Evolutionary conservation across 2,329 filamentous ascomycete genomes (phyloP).

Genomic region (Colletotrichum limetticola): DNA sequence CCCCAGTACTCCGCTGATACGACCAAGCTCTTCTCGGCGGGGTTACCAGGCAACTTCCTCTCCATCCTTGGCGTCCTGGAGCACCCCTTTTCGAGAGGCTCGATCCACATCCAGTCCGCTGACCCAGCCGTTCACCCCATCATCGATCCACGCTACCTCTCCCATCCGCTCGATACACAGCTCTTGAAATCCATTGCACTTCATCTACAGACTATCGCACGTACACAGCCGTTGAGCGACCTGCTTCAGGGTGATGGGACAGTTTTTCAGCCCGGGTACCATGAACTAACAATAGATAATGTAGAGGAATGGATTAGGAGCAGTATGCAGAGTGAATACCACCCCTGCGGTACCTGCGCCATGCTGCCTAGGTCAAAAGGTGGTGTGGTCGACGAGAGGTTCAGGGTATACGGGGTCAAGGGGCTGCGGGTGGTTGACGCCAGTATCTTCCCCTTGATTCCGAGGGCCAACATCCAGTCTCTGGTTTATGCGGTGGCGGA

Average conservation of each 20-base stretch:
- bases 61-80: constrained; percentile 28
- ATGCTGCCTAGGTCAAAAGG: constrained; percentile 35
- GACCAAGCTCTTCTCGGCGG: constrained; percentile 24
- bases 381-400: constrained; percentile 45
- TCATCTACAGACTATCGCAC: constrained; percentile 17
- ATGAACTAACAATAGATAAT: constrained; percentile 9
- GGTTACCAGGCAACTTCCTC: constrained; percentile 12
- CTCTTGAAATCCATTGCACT: constrained; percentile 21
- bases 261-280: constrained; percentile 24
- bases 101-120: constrained; percentile 26
- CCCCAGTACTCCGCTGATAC: constrained; percentile 30
- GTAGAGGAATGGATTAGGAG: constrained; percentile 21
- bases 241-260: constrained; percentile 19
- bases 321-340: constrained; percentile 31
- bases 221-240: constrained; percentile 20
- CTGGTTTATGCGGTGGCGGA: constrained; percentile 50
- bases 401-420: constrained; percentile 44
- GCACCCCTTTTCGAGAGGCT: constrained; percentile 29
- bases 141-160: constrained; percentile 30
- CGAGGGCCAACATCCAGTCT: constrained; percentile 44
- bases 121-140: constrained; percentile 3
- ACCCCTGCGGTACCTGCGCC: constrained; percentile 29
- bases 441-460: constrained; percentile 44
- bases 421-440: constrained; percentile 43
- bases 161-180: constrained; percentile 22